phyloP scores from a whole-genome alignment of 768 basidiomycete species.

The Piloderma croceum region DNA sequence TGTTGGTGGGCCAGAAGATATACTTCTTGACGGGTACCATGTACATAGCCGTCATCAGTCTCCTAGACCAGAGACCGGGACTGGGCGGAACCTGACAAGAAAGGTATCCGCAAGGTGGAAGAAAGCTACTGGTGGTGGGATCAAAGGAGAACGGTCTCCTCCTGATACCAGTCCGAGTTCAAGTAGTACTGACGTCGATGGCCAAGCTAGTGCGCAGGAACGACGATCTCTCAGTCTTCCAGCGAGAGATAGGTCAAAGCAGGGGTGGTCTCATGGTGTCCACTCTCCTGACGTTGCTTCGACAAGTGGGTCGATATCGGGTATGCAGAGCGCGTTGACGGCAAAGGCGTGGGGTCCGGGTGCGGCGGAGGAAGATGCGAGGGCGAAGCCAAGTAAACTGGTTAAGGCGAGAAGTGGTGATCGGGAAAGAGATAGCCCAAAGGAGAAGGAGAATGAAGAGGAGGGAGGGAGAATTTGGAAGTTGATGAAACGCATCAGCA shows the following conservation, averaged over 20 bases:
- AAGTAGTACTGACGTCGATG: conserved; percentile 6
- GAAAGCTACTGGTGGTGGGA: conserved; percentile 3
- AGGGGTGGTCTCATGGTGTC: conserved; percentile 2
- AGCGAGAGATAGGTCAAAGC: conserved; percentile 10
- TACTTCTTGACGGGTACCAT: conserved; percentile 24
- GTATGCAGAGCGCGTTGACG: not conserved
- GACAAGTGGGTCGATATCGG: not conserved
- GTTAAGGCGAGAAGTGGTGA: conserved; percentile 11
- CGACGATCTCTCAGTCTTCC: conserved; percentile 8
- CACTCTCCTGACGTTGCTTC: conserved; percentile 2
- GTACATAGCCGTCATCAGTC: not conserved
- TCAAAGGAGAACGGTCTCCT: conserved; percentile 7
- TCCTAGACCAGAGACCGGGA: conserved; percentile 7
- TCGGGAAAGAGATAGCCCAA: conserved; percentile 18
- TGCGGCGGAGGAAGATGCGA: conserved; percentile 1
- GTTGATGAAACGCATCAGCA: conserved; percentile 65
- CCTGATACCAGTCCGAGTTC: not conserved
- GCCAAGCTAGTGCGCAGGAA: conserved; percentile 33
- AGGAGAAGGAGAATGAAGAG: conserved; percentile 5
- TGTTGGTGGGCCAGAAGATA: conserved; percentile 39
- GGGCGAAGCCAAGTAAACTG: too few relatives aligned
- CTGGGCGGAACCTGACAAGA: conserved; percentile 24
- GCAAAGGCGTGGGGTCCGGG: not conserved
- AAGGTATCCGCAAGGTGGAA: conserved; percentile 33
- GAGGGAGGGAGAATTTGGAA: conserved; percentile 54